Percentiles rank a stretch among this genome's conserved stretches.
These are phyloP conservation scores for Rhizoclosmatium globosum DNA, from an alignment of 192 early-diverging fungal species.

Conservation along the genomic window DNA sequence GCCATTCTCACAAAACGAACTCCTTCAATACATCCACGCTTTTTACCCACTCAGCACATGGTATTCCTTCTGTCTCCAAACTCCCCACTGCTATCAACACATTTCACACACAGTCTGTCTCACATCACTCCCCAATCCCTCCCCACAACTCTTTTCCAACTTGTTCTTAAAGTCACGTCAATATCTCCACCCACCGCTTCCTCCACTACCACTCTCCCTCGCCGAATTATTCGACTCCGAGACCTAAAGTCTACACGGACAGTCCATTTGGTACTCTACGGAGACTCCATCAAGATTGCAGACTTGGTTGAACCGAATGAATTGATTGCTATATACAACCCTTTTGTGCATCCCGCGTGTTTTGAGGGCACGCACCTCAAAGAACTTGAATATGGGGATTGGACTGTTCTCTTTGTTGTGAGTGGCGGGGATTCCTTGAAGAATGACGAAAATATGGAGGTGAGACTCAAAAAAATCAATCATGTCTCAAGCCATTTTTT, in stretches of 20 bases:
- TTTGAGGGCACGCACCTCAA: not conserved
- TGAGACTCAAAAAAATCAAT: not conserved
- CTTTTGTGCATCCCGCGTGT: constrained; percentile 14
- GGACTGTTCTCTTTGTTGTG: constrained; percentile 7
- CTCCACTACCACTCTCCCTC: not conserved
- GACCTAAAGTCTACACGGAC: not conserved
- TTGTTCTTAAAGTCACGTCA: not conserved
- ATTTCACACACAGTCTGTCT: not conserved
- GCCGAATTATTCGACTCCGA: no score
- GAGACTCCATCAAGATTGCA: not conserved
- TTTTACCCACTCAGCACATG: constrained; percentile 9
- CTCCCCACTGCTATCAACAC: not conserved
- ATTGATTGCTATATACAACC: constrained; percentile 7
- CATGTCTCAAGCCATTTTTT: not conserved
- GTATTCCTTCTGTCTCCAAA: constrained; percentile 1
- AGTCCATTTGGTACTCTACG: not conserved
- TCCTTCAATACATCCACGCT: not conserved
- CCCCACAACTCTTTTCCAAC: not conserved
- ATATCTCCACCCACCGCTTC: not conserved
- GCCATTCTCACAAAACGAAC: constrained; percentile 9
- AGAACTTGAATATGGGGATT: constrained; percentile 4
- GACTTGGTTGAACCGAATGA: constrained; percentile 14
- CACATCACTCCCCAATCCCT: not conserved
- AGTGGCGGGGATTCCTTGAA: no score
- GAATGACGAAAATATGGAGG: not conserved